Percentiles rank a stretch among this genome's conserved stretches.
phyloP scores from a whole-genome alignment of 1,284 basidiomycete species.

The Violaceomyces palustris region DNA sequence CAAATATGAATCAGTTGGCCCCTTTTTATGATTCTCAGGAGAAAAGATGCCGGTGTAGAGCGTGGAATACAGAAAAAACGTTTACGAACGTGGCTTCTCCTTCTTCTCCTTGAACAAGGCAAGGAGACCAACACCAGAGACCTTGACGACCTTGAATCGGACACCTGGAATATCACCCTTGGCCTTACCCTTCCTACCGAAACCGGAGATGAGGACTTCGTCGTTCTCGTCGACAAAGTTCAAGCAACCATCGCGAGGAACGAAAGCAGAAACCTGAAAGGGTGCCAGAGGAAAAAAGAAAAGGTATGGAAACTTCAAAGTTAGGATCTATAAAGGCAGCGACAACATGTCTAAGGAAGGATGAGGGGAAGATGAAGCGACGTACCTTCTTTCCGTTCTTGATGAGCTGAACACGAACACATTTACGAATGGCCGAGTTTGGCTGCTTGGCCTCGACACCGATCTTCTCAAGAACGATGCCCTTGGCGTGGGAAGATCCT shows the following conservation, averaged over 20 bases:
- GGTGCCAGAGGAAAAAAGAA: not conserved
- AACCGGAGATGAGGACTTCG: slow-evolving; percentile 98
- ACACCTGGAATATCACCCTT: slow-evolving; percentile 86
- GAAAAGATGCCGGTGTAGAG: no score
- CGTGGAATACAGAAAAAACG: no score
- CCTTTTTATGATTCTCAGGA: no score
- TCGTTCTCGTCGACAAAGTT: slow-evolving; percentile 92
- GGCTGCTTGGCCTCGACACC: slow-evolving; percentile 85
- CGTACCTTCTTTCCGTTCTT: slow-evolving; percentile 98
- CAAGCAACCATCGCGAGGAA: slow-evolving; percentile 88
- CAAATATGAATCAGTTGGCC: no score
- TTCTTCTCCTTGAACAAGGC: slow-evolving; percentile 47
- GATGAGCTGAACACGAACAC: slow-evolving; percentile 99
- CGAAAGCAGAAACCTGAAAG: slow-evolving; percentile 37
- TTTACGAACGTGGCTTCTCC: slow-evolving; percentile 51
- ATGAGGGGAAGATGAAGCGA: no score
- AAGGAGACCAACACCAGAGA: slow-evolving; percentile 89
- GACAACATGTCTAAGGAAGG: no score
- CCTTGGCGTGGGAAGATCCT: slow-evolving; percentile 99
- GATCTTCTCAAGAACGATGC: slow-evolving; percentile 99
- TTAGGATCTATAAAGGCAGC: slow-evolving; percentile 50
- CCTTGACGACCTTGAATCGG: slow-evolving; percentile 99
- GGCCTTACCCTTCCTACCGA: slow-evolving; percentile 98
- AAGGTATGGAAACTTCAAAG: not conserved
- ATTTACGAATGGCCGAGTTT: slow-evolving; percentile 99